Conservation (phyloP, 2,329 filamentous ascomycete genomes). For the Fusarium oligoseptatum region DNA sequence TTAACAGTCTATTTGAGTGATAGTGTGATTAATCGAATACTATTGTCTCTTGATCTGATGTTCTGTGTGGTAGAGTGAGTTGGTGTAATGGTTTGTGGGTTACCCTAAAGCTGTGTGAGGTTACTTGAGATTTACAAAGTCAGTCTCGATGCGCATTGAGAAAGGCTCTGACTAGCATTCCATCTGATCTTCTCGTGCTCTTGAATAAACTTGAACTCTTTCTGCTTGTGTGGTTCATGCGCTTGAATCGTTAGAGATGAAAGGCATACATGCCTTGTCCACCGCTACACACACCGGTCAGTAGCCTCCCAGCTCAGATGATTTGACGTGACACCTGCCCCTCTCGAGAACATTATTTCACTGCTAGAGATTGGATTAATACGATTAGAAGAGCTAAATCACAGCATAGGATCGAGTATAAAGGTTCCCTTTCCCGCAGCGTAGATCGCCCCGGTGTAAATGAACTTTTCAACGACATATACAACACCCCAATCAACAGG, state of each 20-base stretch:
- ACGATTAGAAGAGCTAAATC: not conserved
- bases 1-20: too few relatives aligned
- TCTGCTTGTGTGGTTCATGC: not conserved
- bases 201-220: not conserved
- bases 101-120: not conserved
- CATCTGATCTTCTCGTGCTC: not conserved
- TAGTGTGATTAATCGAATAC: not conserved
- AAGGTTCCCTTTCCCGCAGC: not conserved
- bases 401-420: not conserved
- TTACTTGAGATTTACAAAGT: not conserved
- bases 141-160: not conserved
- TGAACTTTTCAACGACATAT: not conserved
- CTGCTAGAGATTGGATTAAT: not conserved
- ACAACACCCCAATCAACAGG: not conserved
- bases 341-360: not conserved
- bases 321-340: not conserved
- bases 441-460: not conserved
- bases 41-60: not conserved
- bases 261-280: not conserved
- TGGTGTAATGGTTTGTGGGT: not conserved
- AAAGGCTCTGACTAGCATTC: not conserved
- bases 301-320: not conserved
- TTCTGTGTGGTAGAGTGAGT: not conserved
- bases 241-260: not conserved
- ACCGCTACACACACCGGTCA: too few relatives aligned